Conservation (phyloP, 208 protist genomes). For the Trypanosoma rangeli region DNA sequence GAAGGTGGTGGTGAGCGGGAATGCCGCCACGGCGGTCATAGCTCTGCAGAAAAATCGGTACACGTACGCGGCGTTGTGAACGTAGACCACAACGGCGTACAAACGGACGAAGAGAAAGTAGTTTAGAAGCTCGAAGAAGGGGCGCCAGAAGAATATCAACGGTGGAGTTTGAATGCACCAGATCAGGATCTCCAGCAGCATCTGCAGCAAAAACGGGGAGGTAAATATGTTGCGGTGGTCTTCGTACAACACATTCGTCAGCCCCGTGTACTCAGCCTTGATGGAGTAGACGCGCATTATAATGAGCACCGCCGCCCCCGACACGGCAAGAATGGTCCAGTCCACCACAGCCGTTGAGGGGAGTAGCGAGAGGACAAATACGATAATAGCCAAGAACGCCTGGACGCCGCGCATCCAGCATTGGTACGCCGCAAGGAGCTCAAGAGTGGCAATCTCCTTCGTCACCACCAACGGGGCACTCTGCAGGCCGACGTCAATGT, state of each 20-base stretch:
- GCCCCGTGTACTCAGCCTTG: constrained; percentile 58
- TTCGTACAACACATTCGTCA: constrained; percentile 67
- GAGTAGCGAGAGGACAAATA: constrained; percentile 58
- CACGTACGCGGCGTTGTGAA: constrained; percentile 63
- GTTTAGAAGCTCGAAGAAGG: constrained; percentile 58
- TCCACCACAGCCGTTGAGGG: constrained; percentile 41
- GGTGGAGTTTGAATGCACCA: constrained; percentile 79
- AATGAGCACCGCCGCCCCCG: constrained; percentile 39
- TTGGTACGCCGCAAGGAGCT: constrained; percentile 64
- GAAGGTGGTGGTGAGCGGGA: constrained; percentile 60
- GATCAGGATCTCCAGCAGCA: constrained; percentile 55
- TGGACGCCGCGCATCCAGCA: constrained; percentile 73
- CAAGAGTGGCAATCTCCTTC: constrained; percentile 48
- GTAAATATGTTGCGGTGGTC: constrained; percentile 54
- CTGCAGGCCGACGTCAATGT: constrained; percentile 54
- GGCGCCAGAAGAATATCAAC: constrained; percentile 40
- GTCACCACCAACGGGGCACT: constrained; percentile 50
- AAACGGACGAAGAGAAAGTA: constrained; percentile 74
- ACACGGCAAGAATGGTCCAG: constrained; percentile 65
- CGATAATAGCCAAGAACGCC: constrained; percentile 55
- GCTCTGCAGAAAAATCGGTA: constrained; percentile 71
- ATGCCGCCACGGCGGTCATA: constrained; percentile 52
- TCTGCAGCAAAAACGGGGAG: constrained; percentile 68
- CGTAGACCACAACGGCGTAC: constrained; percentile 69
- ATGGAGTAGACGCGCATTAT: constrained; percentile 66